These are phyloP conservation scores for Rhododendron ovatum DNA, from an alignment of 148 eudicot genomes.

Conservation along the genomic window DNA sequence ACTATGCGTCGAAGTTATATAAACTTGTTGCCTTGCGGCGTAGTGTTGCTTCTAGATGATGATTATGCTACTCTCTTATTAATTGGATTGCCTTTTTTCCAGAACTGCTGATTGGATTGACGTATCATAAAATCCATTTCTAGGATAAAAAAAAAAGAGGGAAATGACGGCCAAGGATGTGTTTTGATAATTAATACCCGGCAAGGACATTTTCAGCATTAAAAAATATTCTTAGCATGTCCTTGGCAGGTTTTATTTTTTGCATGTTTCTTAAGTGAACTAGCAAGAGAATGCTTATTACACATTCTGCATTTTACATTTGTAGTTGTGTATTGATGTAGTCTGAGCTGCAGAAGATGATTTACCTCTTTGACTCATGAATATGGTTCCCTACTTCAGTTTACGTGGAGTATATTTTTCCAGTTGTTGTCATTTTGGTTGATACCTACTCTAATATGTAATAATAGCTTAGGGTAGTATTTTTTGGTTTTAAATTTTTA, in stretches of 20 bases:
- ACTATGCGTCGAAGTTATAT: neutral
- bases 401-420: neutral
- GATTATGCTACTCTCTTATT: neutral
- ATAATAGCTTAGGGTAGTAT: neutral
- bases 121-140: neutral
- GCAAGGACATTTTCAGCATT: too few relatives aligned
- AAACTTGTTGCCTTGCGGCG: neutral
- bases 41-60: neutral
- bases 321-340: neutral
- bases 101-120: neutral
- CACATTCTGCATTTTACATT: neutral
- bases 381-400: neutral
- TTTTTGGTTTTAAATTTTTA: neutral
- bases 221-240: too few relatives aligned
- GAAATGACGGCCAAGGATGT: too few relatives aligned
- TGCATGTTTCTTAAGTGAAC: neutral
- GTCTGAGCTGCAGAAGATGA: neutral
- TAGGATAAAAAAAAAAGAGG: too few relatives aligned
- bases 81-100: neutral
- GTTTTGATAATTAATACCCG: too few relatives aligned
- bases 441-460: neutral
- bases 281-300: neutral
- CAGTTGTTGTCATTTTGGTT: neutral
- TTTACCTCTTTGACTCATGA: neutral
- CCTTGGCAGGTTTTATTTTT: neutral